phyloP scores from a whole-genome alignment of 2,329 filamentous ascomycete species.

The Ascochyta viciae-villosae region DNA sequence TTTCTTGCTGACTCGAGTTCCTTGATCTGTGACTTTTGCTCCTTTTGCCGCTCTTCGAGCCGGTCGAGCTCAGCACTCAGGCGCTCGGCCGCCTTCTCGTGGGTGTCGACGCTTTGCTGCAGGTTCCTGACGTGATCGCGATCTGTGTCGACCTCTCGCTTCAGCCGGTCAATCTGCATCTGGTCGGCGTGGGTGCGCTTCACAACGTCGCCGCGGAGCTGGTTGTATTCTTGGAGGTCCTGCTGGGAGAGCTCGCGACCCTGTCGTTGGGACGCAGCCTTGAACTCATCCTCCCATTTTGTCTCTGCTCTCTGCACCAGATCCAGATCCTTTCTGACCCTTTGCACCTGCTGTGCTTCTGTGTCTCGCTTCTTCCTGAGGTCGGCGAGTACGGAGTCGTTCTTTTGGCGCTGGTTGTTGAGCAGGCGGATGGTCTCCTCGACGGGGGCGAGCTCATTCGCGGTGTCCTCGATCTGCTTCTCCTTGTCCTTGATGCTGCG shows the following conservation, averaged over 20 bases:
- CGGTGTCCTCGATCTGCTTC: slow-evolving; percentile 83
- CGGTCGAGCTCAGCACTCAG: slow-evolving; percentile 74
- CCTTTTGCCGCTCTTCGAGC: slow-evolving; percentile 71
- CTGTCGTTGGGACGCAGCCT: slow-evolving; percentile 82
- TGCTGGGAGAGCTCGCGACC: slow-evolving; percentile 84
- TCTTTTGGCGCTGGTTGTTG: slow-evolving; percentile 71
- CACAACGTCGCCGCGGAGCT: slow-evolving; percentile 82
- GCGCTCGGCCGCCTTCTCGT: slow-evolving; percentile 75
- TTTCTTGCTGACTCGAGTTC: slow-evolving; percentile 80
- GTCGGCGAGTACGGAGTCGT: slow-evolving; percentile 71
- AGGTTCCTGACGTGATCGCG: slow-evolving; percentile 89
- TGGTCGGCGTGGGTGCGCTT: slow-evolving; percentile 82
- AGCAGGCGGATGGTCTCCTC: slow-evolving; percentile 87
- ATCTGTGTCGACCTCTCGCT: slow-evolving; percentile 87
- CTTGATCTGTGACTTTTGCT: slow-evolving; percentile 68
- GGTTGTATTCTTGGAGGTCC: slow-evolving; percentile 89
- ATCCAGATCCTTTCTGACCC: slow-evolving; percentile 79
- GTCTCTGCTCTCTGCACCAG: slow-evolving; percentile 88
- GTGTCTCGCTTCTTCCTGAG: slow-evolving; percentile 79
- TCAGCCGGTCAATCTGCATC: slow-evolving; percentile 82
- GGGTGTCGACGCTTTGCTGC: slow-evolving; percentile 83
- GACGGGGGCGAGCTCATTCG: slow-evolving; percentile 85
- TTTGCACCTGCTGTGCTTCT: slow-evolving; percentile 72
- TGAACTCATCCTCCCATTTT: slow-evolving; percentile 87
- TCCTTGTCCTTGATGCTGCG: slow-evolving; percentile 85